Percentiles rank a stretch among this genome's conserved stretches.
Evolutionary conservation across 2,329 filamentous ascomycete genomes (phyloP).

Genomic region (Ophiostoma novo-ulmi): DNA sequence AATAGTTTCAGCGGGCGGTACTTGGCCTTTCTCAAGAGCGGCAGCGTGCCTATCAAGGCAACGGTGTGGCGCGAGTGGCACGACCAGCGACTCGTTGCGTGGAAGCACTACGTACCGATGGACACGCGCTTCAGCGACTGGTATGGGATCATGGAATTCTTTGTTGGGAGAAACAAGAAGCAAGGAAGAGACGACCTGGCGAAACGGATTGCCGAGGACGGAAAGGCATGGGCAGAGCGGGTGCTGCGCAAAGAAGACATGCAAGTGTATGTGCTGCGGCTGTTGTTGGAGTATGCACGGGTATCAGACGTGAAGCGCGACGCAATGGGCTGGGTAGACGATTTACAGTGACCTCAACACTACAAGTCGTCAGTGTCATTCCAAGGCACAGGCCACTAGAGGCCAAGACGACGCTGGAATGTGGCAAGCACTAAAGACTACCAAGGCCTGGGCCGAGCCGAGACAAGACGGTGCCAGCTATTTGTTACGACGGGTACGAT

Average conservation of each 20-base stretch:
- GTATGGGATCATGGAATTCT: slow-evolving; percentile 69
- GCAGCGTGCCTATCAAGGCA: slow-evolving; percentile 68
- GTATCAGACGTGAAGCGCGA: slow-evolving; percentile 49
- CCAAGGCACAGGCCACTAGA: no score
- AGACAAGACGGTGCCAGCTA: background rate
- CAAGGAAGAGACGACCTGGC: slow-evolving; percentile 52
- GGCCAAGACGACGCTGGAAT: background rate
- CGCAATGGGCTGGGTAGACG: slow-evolving; percentile 52
- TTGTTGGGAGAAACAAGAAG: slow-evolving; percentile 50
- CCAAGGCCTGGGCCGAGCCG: background rate
- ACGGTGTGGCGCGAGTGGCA: slow-evolving; percentile 80
- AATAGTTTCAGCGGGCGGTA: slow-evolving; percentile 60
- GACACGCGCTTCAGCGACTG: slow-evolving; percentile 68
- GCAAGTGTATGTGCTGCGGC: slow-evolving; percentile 62
- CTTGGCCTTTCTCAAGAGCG: slow-evolving; percentile 63
- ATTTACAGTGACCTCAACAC: slow-evolving; percentile 34
- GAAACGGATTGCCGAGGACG: slow-evolving; percentile 58
- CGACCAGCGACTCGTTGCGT: slow-evolving; percentile 65
- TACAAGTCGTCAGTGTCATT: background rate
- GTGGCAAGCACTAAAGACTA: background rate
- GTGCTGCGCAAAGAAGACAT: slow-evolving; percentile 68
- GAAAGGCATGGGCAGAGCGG: slow-evolving; percentile 62
- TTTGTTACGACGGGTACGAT: background rate
- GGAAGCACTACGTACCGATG: slow-evolving; percentile 79
- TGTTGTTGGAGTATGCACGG: slow-evolving; percentile 60